Conservation (phyloP, 2,329 filamentous ascomycete genomes). For the Beauveria rudraprayagi region DNA sequence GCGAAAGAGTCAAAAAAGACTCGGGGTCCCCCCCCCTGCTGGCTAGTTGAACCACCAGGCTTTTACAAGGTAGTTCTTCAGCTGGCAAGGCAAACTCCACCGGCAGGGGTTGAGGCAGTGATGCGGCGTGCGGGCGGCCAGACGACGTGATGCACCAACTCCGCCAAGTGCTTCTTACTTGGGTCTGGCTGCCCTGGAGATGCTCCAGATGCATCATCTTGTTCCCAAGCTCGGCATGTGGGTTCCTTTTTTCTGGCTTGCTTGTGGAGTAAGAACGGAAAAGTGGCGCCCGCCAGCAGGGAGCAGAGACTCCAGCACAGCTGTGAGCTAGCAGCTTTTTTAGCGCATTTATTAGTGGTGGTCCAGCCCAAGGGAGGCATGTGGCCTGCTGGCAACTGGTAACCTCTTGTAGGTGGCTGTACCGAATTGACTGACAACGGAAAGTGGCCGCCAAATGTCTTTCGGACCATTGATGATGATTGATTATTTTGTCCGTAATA, state of each 20-base stretch:
- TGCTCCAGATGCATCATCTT: neutral
- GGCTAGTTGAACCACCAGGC: neutral
- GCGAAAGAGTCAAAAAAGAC: neutral
- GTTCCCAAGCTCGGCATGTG: neutral
- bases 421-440: neutral
- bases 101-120: neutral
- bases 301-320: too few species aligned
- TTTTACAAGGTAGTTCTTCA: conserved; percentile 1
- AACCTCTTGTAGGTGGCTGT: too few species aligned
- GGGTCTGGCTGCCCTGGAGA: conserved; percentile 1
- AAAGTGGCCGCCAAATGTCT: neutral
- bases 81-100: neutral
- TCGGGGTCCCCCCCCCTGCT: neutral
- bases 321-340: too few species aligned
- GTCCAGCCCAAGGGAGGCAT: too few species aligned
- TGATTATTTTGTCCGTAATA: too few species aligned
- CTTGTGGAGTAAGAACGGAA: neutral
- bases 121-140: neutral
- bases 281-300: too few species aligned
- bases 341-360: too few species aligned
- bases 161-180: too few species aligned
- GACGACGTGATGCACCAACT: neutral
- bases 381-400: too few species aligned
- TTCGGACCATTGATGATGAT: too few species aligned
- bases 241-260: neutral